Evolutionary conservation across 805 yeast genomes (phyloP).

Genomic region (Lipomyces orientalis): DNA sequence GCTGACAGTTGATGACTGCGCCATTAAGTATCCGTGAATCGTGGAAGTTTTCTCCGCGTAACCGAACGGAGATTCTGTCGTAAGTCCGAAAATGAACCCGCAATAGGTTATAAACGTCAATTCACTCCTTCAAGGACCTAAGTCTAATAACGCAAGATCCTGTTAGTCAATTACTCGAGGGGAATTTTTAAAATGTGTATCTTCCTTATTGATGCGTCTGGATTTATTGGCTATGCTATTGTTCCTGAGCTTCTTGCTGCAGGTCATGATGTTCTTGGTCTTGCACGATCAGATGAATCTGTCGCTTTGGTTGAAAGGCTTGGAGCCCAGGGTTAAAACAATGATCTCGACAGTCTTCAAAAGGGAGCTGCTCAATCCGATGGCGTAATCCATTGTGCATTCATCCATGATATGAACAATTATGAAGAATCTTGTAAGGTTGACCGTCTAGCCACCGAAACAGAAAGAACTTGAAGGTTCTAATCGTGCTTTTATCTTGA

Average conservation of each 20-base stretch:
- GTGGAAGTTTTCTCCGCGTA: background rate
- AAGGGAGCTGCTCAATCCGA: constrained; percentile 46
- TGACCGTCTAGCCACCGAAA: constrained; percentile 43
- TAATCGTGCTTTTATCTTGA: constrained; percentile 42
- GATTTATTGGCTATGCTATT: constrained; percentile 20
- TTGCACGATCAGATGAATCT: constrained; percentile 15
- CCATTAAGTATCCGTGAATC: background rate
- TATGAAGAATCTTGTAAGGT: constrained; percentile 33
- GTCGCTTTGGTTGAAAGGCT: constrained; percentile 16
- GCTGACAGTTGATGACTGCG: background rate
- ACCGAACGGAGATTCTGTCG: background rate
- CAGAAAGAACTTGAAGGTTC: constrained; percentile 45
- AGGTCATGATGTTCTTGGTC: constrained; percentile 21
- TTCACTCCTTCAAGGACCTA: background rate
- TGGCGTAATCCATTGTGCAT: constrained; percentile 50
- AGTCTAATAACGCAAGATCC: background rate
- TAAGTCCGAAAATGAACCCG: background rate
- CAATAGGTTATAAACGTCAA: background rate
- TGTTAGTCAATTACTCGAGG: constrained; percentile 1
- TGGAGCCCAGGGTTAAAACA: constrained; percentile 45
- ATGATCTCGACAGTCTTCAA: constrained; percentile 43
- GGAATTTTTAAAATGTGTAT: constrained; percentile 11
- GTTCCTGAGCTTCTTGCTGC: constrained; percentile 16
- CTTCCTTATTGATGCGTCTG: constrained; percentile 20
- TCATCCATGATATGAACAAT: constrained; percentile 45